Base-by-base conservation (phyloP, 2,329 filamentous ascomycete species). In the Talaromyces islandicus region DNA sequence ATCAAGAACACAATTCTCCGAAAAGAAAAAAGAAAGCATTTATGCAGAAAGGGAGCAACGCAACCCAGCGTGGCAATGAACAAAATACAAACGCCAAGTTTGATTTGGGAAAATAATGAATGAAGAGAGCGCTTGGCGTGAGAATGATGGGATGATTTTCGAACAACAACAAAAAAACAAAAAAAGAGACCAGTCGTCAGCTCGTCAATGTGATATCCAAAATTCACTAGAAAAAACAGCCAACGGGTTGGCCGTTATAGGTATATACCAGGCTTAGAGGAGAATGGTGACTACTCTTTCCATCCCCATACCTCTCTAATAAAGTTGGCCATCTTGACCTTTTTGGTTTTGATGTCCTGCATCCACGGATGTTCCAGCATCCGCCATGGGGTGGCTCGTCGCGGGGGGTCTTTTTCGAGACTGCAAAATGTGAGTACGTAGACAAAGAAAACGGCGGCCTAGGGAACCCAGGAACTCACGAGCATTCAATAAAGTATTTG, bases 331-430 rank as follows among this genome's bases (percentile, higher is more conserved):
- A 99, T 97, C 77, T 97, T 97, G 73, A 99, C 94, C 67, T 94
- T 91, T 81, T 97, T 97, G 58, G 86, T 83, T 70, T 88, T 89
- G 91, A 97, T 97, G 70, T 99, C 94, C 48, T 91, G 81, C 88
- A 99, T 96, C 94, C 94, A 99, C 1, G 94, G 94, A 77, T 99
- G 94, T 72, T 99, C 94, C 64, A 96, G 85, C 92, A 99, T 99
- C 70, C 93, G 90, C 94, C 94, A 99, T 12, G 94, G 94, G 62
- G 90, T 96, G 30, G 93, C 94, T 72, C 94, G 84, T 70, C 92
- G 86, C 60, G 83, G 84, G 21, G 91, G 88, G 68, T 97, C 91
- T 78, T 99, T 99, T 76, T 99, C 94, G 60, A 99, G 84, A 78
- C 94, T 97, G 64, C 51, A 32, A 19, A 3, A 35, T 21, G 30